Evolutionary conservation across 495 filamentous ascomycete genomes (phyloP).

Genomic region (Neurospora tetrasperma): DNA sequence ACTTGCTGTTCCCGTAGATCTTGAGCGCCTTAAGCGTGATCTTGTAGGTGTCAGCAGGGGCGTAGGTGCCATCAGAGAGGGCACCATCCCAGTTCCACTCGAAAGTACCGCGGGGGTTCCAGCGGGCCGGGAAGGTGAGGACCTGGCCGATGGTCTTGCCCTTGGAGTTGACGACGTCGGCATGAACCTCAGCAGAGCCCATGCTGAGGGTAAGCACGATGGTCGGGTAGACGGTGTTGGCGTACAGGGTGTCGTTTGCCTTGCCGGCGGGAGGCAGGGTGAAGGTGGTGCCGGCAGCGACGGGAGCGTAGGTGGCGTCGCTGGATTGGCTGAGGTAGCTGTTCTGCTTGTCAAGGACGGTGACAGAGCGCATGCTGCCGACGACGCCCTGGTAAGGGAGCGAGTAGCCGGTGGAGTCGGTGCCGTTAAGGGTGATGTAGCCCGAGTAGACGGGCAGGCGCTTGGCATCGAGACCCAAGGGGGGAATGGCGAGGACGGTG

Average conservation of each 20-base stretch:
- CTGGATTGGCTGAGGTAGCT: slow-evolving; percentile 24
- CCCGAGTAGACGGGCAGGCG: slow-evolving; percentile 44
- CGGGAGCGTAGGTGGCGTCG: slow-evolving; percentile 22
- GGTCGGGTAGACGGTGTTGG: slow-evolving; percentile 18
- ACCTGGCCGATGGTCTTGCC: slow-evolving; percentile 28
- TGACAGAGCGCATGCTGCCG: slow-evolving; percentile 32
- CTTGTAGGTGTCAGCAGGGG: slow-evolving; percentile 36
- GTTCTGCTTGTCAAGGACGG: slow-evolving; percentile 26
- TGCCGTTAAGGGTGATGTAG: slow-evolving; percentile 40
- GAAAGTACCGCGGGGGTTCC: slow-evolving; percentile 28
- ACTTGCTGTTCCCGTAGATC: slow-evolving; percentile 29
- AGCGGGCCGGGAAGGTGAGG: slow-evolving; percentile 26
- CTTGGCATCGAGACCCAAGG: slow-evolving; percentile 25
- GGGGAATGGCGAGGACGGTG: slow-evolving; percentile 33
- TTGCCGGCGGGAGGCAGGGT: slow-evolving; percentile 27
- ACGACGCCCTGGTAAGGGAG: slow-evolving; percentile 42
- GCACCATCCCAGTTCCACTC: slow-evolving; percentile 31
- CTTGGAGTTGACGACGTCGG: slow-evolving; percentile 28
- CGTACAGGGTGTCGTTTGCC: slow-evolving; percentile 24
- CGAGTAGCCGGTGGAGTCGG: slow-evolving; percentile 36
- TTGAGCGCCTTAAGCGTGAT: slow-evolving; percentile 32
- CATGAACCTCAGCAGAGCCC: slow-evolving; percentile 34
- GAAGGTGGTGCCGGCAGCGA: slow-evolving; percentile 29
- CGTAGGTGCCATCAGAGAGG: slow-evolving; percentile 31
- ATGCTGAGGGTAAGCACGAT: slow-evolving; percentile 28